Conservation (phyloP, 2,329 filamentous ascomycete species). For the Aspergillus vadensis region DNA sequence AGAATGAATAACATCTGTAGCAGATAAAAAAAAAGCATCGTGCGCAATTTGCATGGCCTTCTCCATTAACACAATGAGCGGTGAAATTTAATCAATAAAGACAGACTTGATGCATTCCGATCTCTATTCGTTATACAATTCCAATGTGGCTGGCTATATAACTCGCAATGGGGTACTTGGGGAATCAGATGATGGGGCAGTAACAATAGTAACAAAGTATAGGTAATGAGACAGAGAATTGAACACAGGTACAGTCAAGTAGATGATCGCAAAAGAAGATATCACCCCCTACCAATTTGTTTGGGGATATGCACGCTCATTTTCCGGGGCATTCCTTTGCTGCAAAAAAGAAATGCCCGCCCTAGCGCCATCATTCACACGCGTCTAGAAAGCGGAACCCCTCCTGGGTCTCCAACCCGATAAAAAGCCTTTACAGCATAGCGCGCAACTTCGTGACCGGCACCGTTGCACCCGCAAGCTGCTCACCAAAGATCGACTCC, state of each 20-base stretch:
- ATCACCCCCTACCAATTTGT: background rate
- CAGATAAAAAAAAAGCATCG: too few relatives aligned
- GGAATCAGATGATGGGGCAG: background rate
- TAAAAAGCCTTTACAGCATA: conserved; percentile 29
- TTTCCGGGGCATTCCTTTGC: background rate
- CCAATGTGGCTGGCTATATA: background rate
- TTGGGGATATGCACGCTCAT: background rate
- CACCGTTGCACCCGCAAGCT: conserved; percentile 33
- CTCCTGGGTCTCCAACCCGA: background rate
- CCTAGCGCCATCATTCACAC: conserved; percentile 11
- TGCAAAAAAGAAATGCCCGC: background rate
- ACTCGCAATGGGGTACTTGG: background rate
- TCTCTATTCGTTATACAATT: conserved; percentile 1
- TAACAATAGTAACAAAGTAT: background rate
- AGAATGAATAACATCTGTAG: background rate
- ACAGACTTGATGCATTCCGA: background rate
- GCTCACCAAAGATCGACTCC: conserved; percentile 66
- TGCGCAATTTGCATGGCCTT: background rate
- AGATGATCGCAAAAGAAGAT: background rate
- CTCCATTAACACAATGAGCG: background rate
- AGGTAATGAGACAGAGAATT: background rate
- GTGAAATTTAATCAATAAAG: background rate
- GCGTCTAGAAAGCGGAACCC: conserved; percentile 13
- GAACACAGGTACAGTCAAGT: background rate
- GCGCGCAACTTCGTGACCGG: conserved; percentile 37